phyloP scores from a whole-genome alignment of 306 rosid genomes.

The Bauhinia variegata region DNA sequence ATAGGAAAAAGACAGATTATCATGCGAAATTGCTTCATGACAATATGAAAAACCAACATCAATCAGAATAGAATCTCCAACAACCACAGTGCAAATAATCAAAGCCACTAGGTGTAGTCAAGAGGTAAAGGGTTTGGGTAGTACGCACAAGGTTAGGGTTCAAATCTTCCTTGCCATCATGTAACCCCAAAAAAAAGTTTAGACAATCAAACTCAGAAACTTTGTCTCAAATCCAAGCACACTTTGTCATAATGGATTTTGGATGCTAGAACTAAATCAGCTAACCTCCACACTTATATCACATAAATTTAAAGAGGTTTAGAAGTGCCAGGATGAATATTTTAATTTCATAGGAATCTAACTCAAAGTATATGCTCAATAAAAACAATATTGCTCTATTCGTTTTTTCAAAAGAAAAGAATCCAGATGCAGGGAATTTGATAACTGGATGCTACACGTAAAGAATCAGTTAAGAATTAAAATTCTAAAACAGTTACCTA shows the following conservation, averaged over 20 bases:
- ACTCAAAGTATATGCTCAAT: conserved; percentile 9
- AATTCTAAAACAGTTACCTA: conserved; percentile 54
- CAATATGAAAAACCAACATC: conserved; percentile 18
- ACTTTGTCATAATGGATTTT: conserved; percentile 6
- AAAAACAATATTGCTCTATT: neutral
- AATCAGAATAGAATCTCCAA: conserved; percentile 22
- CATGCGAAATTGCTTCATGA: conserved; percentile 12
- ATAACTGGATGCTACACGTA: conserved; percentile 13
- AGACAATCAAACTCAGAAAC: conserved; percentile 2
- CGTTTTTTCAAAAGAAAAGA: neutral
- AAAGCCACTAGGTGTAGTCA: no score
- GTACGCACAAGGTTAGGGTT: no score
- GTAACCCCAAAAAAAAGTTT: no score
- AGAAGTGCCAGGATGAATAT: neutral
- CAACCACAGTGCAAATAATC: conserved; percentile 5
- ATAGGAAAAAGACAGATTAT: neutral
- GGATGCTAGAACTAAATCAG: conserved; percentile 7
- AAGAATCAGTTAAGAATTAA: conserved; percentile 19
- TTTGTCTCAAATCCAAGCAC: neutral
- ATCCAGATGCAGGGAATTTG: conserved; percentile 8
- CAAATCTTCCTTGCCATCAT: no score
- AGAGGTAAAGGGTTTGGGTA: no score
- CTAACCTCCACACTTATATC: neutral
- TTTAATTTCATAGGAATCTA: neutral
- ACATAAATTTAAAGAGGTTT: neutral